Percentiles rank a stretch among this genome's conserved stretches.
These are phyloP conservation scores for Paracoccidioides lutzii DNA, from an alignment of 2,329 filamentous ascomycete species.

Conservation along the genomic window DNA sequence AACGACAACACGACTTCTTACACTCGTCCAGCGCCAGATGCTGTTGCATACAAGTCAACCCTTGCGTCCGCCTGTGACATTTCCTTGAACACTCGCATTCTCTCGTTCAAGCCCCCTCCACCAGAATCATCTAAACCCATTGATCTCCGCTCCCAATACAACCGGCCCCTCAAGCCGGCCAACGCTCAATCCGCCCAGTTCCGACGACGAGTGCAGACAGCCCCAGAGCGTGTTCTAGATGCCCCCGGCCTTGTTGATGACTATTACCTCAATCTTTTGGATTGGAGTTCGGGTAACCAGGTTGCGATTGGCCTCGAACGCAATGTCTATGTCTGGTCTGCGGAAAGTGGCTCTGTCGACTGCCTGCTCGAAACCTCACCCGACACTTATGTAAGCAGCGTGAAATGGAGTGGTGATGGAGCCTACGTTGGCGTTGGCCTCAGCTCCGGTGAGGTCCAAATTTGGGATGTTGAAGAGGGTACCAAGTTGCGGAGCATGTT, in stretches of 20 bases:
- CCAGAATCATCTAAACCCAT: slow-evolving; percentile 98
- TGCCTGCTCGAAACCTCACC: slow-evolving; percentile 75
- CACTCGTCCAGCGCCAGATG: slow-evolving; percentile 70
- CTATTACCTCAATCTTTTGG: slow-evolving; percentile 96
- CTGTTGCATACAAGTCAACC: slow-evolving; percentile 82
- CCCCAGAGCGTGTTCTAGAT: slow-evolving; percentile 90
- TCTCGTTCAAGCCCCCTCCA: slow-evolving; percentile 96
- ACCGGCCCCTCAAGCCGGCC: slow-evolving; percentile 76
- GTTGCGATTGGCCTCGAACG: slow-evolving; percentile 95
- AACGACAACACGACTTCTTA: slow-evolving; percentile 56
- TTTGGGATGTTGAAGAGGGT: slow-evolving; percentile 94
- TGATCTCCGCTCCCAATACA: slow-evolving; percentile 94
- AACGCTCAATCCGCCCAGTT: slow-evolving; percentile 67
- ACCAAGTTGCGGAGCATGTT: slow-evolving; percentile 97
- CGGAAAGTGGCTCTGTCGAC: slow-evolving; percentile 78
- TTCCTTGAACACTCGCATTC: slow-evolving; percentile 83
- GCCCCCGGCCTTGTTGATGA: slow-evolving; percentile 93
- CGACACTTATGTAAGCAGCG: slow-evolving; percentile 93
- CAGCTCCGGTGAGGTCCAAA: slow-evolving; percentile 91
- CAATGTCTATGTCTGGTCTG: slow-evolving; percentile 97
- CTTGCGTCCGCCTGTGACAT: slow-evolving; percentile 85
- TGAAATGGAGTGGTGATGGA: slow-evolving; percentile 97
- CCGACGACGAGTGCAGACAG: slow-evolving; percentile 81
- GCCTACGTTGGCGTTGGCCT: slow-evolving; percentile 93
- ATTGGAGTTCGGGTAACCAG: slow-evolving; percentile 97